Conservation (phyloP, 2,329 filamentous ascomycete genomes). For the Aureobasidium sp. region DNA sequence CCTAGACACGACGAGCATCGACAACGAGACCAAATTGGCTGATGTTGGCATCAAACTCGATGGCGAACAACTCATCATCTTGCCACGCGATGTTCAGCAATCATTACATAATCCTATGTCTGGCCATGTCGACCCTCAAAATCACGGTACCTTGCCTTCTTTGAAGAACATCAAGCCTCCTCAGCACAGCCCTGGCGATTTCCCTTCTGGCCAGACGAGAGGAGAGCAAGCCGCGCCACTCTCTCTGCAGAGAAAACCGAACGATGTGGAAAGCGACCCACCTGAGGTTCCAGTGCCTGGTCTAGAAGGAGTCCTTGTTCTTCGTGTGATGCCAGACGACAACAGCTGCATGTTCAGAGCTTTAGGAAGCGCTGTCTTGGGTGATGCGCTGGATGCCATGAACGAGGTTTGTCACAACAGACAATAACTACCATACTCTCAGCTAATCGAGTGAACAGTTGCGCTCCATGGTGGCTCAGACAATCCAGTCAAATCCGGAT, state of each 20-base stretch:
- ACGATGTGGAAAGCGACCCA: constrained; percentile 44
- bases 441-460: constrained; percentile 31
- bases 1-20: constrained; percentile 50
- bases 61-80: constrained; percentile 61
- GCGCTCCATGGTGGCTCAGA: constrained; percentile 66
- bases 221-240: constrained; percentile 25
- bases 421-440: background rate
- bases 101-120: constrained; percentile 25
- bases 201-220: constrained; percentile 15
- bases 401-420: constrained; percentile 34
- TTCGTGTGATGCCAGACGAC: constrained; percentile 94
- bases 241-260: constrained; percentile 34
- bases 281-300: constrained; percentile 52
- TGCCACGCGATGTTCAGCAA: constrained; percentile 33
- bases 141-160: constrained; percentile 19
- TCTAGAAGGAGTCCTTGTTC: constrained; percentile 51
- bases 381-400: constrained; percentile 54
- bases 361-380: constrained; percentile 69
- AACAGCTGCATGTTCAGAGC: constrained; percentile 93
- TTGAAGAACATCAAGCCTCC: constrained; percentile 17
- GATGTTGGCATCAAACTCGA: constrained; percentile 54
- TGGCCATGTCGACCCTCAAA: constrained; percentile 17
- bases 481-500: constrained; percentile 64
- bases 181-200: constrained; percentile 20
- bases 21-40: constrained; percentile 40